Percentiles rank a stretch among this genome's conserved stretches.
Evolutionary conservation across 768 basidiomycete genomes (phyloP).

Genomic region (Tricholoma hemisulphureum): DNA sequence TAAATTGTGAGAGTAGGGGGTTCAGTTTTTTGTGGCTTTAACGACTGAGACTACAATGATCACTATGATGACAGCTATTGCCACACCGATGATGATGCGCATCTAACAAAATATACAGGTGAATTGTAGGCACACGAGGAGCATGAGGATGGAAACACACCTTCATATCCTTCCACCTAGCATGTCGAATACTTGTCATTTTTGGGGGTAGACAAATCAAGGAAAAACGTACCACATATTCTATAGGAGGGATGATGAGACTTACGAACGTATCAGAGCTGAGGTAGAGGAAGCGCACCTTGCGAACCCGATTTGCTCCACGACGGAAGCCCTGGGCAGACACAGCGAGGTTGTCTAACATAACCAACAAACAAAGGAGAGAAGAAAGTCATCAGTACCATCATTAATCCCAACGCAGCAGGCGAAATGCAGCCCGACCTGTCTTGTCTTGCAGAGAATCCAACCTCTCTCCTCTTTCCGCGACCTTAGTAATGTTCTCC

Average conservation of each 20-base stretch:
- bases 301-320: slow-evolving; percentile 95
- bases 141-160: slow-evolving; percentile 37
- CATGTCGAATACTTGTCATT: slow-evolving; percentile 11
- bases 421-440: slow-evolving; percentile 54
- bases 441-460: slow-evolving; percentile 98
- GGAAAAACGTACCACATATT: slow-evolving; percentile 80
- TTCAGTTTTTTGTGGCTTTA: slow-evolving; percentile 67
- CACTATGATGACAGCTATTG: slow-evolving; percentile 85
- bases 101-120: slow-evolving; percentile 50
- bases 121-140: neutral
- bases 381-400: slow-evolving; percentile 1
- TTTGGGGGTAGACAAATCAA: slow-evolving; percentile 3
- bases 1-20: slow-evolving; percentile 6
- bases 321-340: slow-evolving; percentile 99
- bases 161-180: slow-evolving; percentile 98
- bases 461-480: slow-evolving; percentile 91
- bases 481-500: slow-evolving; percentile 95
- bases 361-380: neutral
- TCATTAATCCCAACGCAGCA: neutral
- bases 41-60: slow-evolving; percentile 96
- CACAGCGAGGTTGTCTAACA: slow-evolving; percentile 92
- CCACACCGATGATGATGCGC: slow-evolving; percentile 93
- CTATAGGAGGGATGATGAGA: slow-evolving; percentile 35
- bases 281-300: slow-evolving; percentile 53
- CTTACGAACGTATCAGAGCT: neutral